A percentile compares a stretch with the other conserved stretches of the same genome.
Evolutionary conservation across 805 yeast species (phyloP).

Genomic region (Nakazawaea holstii): DNA sequence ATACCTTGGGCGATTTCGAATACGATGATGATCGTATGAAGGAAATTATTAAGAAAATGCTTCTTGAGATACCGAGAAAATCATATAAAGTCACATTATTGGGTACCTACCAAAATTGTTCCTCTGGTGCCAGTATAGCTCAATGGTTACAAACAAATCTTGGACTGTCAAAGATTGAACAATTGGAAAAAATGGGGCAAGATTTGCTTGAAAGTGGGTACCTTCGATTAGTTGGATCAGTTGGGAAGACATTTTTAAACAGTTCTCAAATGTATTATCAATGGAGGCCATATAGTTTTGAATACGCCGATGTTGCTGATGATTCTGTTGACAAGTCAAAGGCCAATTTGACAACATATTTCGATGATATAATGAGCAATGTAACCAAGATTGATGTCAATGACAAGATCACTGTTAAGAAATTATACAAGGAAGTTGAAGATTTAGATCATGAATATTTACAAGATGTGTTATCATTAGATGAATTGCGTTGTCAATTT

Average conservation of each 20-base stretch:
- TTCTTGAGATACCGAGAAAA: slow-evolving; percentile 44
- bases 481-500: slow-evolving; percentile 60
- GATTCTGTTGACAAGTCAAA: slow-evolving; percentile 20
- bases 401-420: slow-evolving; percentile 47
- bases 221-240: slow-evolving; percentile 59
- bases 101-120: slow-evolving; percentile 59
- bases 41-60: slow-evolving; percentile 34
- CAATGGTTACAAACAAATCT: slow-evolving; percentile 51
- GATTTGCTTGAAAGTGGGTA: slow-evolving; percentile 58
- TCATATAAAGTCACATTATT: slow-evolving; percentile 62
- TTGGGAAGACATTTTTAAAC: slow-evolving; percentile 58
- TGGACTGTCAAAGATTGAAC: slow-evolving; percentile 34
- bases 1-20: slow-evolving; percentile 21
- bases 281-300: slow-evolving; percentile 71
- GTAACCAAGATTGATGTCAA: slow-evolving; percentile 12
- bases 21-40: slow-evolving; percentile 29
- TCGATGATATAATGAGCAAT: slow-evolving; percentile 10
- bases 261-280: slow-evolving; percentile 72
- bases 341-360: slow-evolving; percentile 6
- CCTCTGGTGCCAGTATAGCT: slow-evolving; percentile 56
- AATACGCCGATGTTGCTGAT: slow-evolving; percentile 33
- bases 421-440: slow-evolving; percentile 51
- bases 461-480: slow-evolving; percentile 52
- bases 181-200: slow-evolving; percentile 72
- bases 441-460: slow-evolving; percentile 53